Conservation (phyloP, 495 filamentous ascomycete genomes). For the Pyrenula aspistea region DNA sequence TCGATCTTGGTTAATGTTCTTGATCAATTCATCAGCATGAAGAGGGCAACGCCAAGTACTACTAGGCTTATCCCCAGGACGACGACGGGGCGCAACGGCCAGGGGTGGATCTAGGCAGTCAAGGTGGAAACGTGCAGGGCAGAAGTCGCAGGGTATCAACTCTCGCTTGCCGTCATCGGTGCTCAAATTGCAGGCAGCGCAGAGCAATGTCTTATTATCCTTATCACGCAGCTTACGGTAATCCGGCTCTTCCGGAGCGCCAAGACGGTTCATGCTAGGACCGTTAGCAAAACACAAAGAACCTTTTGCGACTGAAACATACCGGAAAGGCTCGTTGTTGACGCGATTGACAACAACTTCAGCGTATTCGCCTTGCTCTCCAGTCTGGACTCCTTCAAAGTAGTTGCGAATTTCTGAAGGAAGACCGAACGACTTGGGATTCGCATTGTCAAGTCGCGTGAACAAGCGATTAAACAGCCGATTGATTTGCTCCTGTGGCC, state of each 20-base stretch:
- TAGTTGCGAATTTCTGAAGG: conserved; percentile 55
- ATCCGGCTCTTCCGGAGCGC: conserved; percentile 53
- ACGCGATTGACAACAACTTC: conserved; percentile 32
- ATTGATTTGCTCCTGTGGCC: conserved; percentile 20
- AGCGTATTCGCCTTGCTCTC: conserved; percentile 66
- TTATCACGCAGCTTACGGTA: conserved; percentile 50
- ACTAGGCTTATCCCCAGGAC: conserved; percentile 26
- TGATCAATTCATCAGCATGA: conserved; percentile 57
- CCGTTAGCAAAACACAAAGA: neutral
- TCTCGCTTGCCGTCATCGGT: conserved; percentile 40
- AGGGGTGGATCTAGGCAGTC: conserved; percentile 84
- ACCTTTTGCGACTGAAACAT: conserved; percentile 6
- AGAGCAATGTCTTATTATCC: conserved; percentile 59
- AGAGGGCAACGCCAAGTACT: conserved; percentile 81
- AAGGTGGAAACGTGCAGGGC: conserved; percentile 71
- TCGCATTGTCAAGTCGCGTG: conserved; percentile 44
- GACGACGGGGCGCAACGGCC: conserved; percentile 54
- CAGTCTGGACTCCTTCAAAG: conserved; percentile 63
- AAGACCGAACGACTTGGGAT: conserved; percentile 62
- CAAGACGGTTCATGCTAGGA: conserved; percentile 34
- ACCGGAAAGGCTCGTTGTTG: conserved; percentile 12
- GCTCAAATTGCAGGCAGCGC: conserved; percentile 49
- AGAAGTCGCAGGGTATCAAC: conserved; percentile 75
- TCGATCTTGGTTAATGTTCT: conserved; percentile 14
- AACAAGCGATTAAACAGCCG: conserved; percentile 49